Conservation (phyloP, 176 grass and related monocot species). For the Tillandsia fasciculata region DNA sequence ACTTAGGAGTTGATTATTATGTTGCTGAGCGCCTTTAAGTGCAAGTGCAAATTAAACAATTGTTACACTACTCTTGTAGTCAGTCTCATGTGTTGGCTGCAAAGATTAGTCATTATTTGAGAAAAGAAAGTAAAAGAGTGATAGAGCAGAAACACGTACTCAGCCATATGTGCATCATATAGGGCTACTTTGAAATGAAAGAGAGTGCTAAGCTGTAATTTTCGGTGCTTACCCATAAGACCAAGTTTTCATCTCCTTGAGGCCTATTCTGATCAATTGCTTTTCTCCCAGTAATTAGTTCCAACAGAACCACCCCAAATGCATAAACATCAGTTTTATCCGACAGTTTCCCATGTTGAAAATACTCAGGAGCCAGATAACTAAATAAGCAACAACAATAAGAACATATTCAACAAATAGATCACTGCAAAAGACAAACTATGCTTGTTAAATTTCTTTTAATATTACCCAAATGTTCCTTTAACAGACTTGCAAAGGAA, state of each 20-base stretch:
- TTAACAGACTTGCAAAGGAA: conserved; percentile 50
- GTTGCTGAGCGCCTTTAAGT: neutral
- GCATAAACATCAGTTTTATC: conserved; percentile 52
- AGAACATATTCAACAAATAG: conserved; percentile 9
- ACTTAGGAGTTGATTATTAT: neutral
- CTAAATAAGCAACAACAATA: conserved; percentile 18
- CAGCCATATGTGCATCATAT: neutral
- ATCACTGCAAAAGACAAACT: neutral
- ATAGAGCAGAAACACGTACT: neutral
- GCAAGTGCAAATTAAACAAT: neutral
- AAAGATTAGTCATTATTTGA: neutral
- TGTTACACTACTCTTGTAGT: neutral
- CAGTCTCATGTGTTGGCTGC: neutral
- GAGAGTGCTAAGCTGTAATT: neutral
- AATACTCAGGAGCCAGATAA: conserved; percentile 49
- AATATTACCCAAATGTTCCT: conserved; percentile 43
- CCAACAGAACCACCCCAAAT: conserved; percentile 40
- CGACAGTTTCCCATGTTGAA: conserved; percentile 46
- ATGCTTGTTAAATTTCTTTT: neutral
- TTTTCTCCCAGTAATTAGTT: conserved; percentile 42
- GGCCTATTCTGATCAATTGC: conserved; percentile 36
- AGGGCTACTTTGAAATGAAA: neutral
- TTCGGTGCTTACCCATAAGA: conserved; percentile 31
- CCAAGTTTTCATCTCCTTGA: conserved; percentile 43
- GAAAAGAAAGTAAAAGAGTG: neutral